phyloP scores from a whole-genome alignment of 2,329 filamentous ascomycete species.

The Geosmithia flava region DNA sequence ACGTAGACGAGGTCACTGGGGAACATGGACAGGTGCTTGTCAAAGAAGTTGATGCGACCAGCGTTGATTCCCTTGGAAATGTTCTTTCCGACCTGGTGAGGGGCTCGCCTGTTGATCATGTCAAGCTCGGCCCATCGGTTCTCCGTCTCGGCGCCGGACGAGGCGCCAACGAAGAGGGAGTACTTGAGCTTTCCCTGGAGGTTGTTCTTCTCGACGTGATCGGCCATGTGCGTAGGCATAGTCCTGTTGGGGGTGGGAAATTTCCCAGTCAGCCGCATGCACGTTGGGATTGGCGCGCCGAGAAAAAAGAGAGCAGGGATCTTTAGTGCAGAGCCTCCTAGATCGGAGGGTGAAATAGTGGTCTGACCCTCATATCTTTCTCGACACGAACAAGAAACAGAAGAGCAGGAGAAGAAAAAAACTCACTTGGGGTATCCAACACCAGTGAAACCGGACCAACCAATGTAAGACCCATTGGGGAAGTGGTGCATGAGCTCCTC shows the following conservation, averaged over 20 bases:
- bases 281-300: not conserved
- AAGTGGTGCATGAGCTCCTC: constrained; percentile 73
- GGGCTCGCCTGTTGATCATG: constrained; percentile 78
- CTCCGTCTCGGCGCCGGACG: constrained; percentile 79
- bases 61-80: constrained; percentile 87
- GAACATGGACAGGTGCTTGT: constrained; percentile 91
- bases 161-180: constrained; percentile 81
- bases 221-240: constrained; percentile 71
- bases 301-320: not conserved
- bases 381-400: not conserved
- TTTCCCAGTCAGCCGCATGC: not conserved
- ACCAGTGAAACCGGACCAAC: constrained; percentile 85
- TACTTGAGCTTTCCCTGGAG: constrained; percentile 78
- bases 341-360: no score
- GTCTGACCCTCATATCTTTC: not conserved
- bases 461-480: constrained; percentile 75
- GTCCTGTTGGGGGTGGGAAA: constrained; percentile 40
- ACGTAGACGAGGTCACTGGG: constrained; percentile 75
- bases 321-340: not conserved
- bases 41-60: constrained; percentile 82
- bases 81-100: constrained; percentile 82
- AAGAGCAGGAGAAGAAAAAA: not conserved
- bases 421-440: constrained; percentile 71
- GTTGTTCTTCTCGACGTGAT: constrained; percentile 79
- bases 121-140: constrained; percentile 81